Evolutionary conservation across 139 green algal genomes (phyloP).

Genomic region (Spirogloea muscicola): DNA sequence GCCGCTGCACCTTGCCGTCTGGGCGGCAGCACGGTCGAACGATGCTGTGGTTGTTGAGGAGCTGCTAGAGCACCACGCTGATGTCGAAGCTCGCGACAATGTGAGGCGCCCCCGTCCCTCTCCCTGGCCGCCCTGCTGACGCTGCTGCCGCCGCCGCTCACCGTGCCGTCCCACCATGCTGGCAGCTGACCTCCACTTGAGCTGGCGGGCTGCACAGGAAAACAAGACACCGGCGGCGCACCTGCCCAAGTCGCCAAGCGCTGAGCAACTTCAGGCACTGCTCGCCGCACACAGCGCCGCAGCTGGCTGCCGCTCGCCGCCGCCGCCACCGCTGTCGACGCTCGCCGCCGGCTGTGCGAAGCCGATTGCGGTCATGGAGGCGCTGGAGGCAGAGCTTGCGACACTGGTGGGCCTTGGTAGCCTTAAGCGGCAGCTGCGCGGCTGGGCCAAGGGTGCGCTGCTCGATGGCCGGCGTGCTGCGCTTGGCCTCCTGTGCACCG

Average conservation of each 20-base stretch:
- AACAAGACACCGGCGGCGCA: not conserved
- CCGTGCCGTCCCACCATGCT: no score
- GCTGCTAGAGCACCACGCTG: not conserved
- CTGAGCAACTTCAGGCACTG: not conserved
- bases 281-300: not conserved
- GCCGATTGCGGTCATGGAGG: slow-evolving; percentile 1
- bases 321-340: not conserved
- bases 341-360: not conserved
- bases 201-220: not conserved
- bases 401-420: slow-evolving; percentile 5
- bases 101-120: not conserved
- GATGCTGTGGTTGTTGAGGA: not conserved
- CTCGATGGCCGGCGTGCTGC: not conserved
- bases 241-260: not conserved
- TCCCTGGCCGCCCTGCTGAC: not conserved
- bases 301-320: not conserved
- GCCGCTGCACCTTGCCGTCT: slow-evolving; percentile 14
- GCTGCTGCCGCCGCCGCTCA: not conserved
- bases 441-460: slow-evolving; percentile 10
- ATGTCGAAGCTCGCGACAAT: not conserved
- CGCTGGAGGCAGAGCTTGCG: slow-evolving; percentile 9
- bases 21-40: not conserved
- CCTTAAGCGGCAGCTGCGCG: slow-evolving; percentile 17
- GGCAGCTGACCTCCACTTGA: not conserved
- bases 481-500: not conserved